phyloP scores from a whole-genome alignment of 2,329 filamentous ascomycete species.

The Calonectria fujianensis region DNA sequence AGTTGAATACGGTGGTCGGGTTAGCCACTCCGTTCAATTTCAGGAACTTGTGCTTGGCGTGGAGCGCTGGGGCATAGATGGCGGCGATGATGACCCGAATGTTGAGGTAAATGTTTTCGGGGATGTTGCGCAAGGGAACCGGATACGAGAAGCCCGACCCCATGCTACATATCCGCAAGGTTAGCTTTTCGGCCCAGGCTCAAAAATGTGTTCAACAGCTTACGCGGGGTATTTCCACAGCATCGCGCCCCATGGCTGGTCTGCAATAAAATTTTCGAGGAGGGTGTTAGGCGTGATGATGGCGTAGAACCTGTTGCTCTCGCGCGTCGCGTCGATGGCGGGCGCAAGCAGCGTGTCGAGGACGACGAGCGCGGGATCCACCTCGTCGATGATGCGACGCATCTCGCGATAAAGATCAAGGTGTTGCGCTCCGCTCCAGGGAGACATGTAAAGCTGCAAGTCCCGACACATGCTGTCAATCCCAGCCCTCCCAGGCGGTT shows the following conservation, averaged over 20 bases:
- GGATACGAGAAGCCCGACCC: conserved; percentile 66
- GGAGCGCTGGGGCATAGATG: conserved; percentile 36
- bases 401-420: conserved; percentile 53
- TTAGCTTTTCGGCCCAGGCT: too few species aligned
- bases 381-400: conserved; percentile 52
- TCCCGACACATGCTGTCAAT: conserved; percentile 43
- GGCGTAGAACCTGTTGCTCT: conserved; percentile 56
- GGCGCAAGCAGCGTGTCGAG: conserved; percentile 59
- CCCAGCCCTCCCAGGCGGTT: conserved; percentile 49
- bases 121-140: conserved; percentile 64
- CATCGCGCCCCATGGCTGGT: conserved; percentile 43
- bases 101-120: conserved; percentile 61
- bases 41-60: conserved; percentile 59
- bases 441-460: conserved; percentile 52
- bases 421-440: conserved; percentile 58
- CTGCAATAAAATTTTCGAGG: conserved; percentile 44
- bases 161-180: conserved; percentile 53
- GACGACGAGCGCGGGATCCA: conserved; percentile 59
- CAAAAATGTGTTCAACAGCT: not conserved
- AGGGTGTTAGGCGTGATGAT: conserved; percentile 67
- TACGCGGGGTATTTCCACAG: conserved; percentile 52
- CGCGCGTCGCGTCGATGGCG: conserved; percentile 50
- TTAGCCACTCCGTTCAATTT: conserved; percentile 50
- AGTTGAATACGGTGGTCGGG: conserved; percentile 47
- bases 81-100: conserved; percentile 46